Conservation (phyloP, 345 rosid genomes). For the Arabidopsis suecica region DNA sequence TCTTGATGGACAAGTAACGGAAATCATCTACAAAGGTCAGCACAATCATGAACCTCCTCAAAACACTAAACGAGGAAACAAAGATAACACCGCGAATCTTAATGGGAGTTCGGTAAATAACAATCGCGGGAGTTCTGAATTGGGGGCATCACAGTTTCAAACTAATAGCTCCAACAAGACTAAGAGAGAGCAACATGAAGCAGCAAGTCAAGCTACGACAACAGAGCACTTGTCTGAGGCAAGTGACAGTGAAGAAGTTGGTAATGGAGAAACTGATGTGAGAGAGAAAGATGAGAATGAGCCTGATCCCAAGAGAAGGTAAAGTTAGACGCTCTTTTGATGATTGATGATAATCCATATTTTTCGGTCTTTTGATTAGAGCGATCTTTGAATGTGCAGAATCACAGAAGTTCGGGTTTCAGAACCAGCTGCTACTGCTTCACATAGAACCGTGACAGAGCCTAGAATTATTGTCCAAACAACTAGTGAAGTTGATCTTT, state of each 20-base stretch:
- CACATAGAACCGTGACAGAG: slow-evolving; percentile 75
- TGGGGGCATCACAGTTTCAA: slow-evolving; percentile 30
- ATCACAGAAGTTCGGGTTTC: slow-evolving; percentile 53
- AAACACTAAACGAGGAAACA: slow-evolving; percentile 64
- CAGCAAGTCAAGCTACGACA: slow-evolving; percentile 58
- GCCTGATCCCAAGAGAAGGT: slow-evolving; percentile 81
- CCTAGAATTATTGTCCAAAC: slow-evolving; percentile 91
- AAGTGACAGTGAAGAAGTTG: slow-evolving; percentile 78
- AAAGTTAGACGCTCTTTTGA: slow-evolving; percentile 35
- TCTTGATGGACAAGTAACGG: slow-evolving; percentile 79
- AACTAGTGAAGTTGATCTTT: slow-evolving; percentile 92
- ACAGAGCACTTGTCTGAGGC: slow-evolving; percentile 59
- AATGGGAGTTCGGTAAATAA: slow-evolving; percentile 48
- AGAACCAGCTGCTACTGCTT: slow-evolving; percentile 54
- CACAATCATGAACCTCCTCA: slow-evolving; percentile 78
- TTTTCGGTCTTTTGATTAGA: not conserved
- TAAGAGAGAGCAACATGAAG: slow-evolving; percentile 62
- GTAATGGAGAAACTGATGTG: slow-evolving; percentile 54
- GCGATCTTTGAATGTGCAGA: slow-evolving; percentile 50
- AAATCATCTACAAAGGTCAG: slow-evolving; percentile 88
- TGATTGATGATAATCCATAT: slow-evolving; percentile 9
- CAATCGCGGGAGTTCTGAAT: slow-evolving; percentile 46
- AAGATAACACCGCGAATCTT: slow-evolving; percentile 26
- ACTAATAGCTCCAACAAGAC: slow-evolving; percentile 44
- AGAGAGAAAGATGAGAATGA: slow-evolving; percentile 61